Conservation (phyloP, 768 basidiomycete genomes). For the Suillus discolor region DNA sequence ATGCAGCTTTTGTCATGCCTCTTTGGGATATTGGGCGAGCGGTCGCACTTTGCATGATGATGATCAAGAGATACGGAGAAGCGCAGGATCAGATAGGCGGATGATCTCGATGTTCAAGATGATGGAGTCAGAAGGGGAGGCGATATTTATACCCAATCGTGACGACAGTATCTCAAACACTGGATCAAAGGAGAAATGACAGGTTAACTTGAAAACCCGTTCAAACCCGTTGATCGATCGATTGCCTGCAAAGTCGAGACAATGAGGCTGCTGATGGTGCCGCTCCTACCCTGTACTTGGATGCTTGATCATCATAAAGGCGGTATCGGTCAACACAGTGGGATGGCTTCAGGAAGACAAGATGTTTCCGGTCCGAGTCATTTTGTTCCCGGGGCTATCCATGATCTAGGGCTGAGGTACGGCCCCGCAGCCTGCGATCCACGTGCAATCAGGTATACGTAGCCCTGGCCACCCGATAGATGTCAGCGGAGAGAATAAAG, state of each 20-base stretch:
- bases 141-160: slow-evolving; percentile 1
- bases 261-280: neutral
- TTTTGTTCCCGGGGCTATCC: neutral
- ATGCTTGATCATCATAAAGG: neutral
- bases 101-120: slow-evolving; percentile 10
- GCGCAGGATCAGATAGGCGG: slow-evolving; percentile 19
- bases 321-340: neutral
- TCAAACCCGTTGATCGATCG: neutral
- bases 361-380: neutral
- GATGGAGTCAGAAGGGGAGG: neutral
- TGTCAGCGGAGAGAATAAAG: neutral
- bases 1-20: slow-evolving; percentile 9
- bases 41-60: slow-evolving; percentile 27
- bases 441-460: neutral
- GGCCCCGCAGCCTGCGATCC: too few species aligned
- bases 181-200: neutral
- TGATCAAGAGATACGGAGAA: slow-evolving; percentile 4
- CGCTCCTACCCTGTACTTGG: neutral
- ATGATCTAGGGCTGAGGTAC: neutral
- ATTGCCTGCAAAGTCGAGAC: neutral
- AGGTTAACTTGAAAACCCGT: neutral
- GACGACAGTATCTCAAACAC: neutral
- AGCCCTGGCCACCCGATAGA: neutral
- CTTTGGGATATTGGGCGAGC: slow-evolving; percentile 19
- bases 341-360: neutral